A percentile compares a stretch with the other conserved stretches of the same genome.
These are phyloP conservation scores for Nakazawaea siamensis DNA, from an alignment of 805 yeast species.

Conservation along the genomic window DNA sequence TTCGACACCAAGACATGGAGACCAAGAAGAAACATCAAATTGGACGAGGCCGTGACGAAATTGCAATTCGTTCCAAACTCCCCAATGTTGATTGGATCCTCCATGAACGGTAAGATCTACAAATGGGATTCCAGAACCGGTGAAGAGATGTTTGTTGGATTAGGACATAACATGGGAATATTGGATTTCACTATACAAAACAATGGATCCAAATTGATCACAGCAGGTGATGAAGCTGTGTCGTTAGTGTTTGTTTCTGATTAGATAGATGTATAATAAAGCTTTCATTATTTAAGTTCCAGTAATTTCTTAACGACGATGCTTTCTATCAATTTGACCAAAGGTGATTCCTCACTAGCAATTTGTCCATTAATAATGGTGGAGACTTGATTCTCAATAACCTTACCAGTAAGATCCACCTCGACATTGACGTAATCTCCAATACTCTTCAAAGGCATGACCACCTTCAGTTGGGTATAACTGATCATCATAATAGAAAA, in stretches of 20 bases:
- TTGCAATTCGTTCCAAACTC: constrained; percentile 50
- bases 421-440: constrained; percentile 80
- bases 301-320: constrained; percentile 36
- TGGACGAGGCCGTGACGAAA: constrained; percentile 82
- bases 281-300: constrained; percentile 3
- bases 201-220: constrained; percentile 60
- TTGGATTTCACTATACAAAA: constrained; percentile 72
- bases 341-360: constrained; percentile 35
- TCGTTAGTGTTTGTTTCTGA: constrained; percentile 54
- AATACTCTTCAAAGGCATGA: constrained; percentile 53
- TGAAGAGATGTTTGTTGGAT: constrained; percentile 63
- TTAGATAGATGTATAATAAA: not conserved
- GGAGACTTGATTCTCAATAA: constrained; percentile 79
- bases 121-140: constrained; percentile 90
- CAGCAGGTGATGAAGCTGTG: constrained; percentile 98
- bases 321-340: constrained; percentile 40
- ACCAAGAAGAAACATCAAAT: constrained; percentile 59
- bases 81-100: constrained; percentile 53
- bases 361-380: constrained; percentile 47
- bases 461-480: constrained; percentile 79
- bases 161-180: constrained; percentile 93
- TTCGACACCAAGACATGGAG: constrained; percentile 86
- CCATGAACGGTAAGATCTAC: constrained; percentile 80
- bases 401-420: constrained; percentile 90
- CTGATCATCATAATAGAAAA: constrained; percentile 89